Percentiles rank a stretch among this genome's conserved stretches.
These are phyloP conservation scores for Chaetomium fimeti DNA, from an alignment of 495 filamentous ascomycete genomes.

Conservation along the genomic window DNA sequence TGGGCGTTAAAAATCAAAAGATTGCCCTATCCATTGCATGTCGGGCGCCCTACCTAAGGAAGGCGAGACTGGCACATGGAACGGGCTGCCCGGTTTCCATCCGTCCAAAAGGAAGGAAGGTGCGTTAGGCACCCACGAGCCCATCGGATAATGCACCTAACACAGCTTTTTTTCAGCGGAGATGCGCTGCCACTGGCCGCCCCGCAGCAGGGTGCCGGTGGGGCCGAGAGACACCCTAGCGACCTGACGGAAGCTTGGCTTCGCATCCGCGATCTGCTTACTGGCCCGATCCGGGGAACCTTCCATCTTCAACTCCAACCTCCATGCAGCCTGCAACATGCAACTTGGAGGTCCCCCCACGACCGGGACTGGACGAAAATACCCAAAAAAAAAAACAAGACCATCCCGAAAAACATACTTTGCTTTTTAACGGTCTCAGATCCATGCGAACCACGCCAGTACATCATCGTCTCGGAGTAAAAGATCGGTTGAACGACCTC, in stretches of 20 bases:
- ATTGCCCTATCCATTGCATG: too few species aligned
- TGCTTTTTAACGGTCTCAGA: constrained; percentile 9
- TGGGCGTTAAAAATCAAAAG: too few species aligned
- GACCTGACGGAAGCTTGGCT: background rate
- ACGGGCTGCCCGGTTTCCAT: background rate
- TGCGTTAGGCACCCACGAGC: background rate
- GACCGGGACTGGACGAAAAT: background rate
- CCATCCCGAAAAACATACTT: background rate
- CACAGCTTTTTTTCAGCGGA: background rate
- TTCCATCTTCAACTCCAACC: constrained; percentile 4
- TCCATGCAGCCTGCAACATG: too few species aligned
- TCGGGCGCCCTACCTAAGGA: background rate
- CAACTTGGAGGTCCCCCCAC: background rate
- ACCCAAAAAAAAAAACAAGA: too few species aligned
- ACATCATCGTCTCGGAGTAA: constrained; percentile 1
- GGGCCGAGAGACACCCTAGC: background rate
- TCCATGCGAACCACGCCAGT: background rate
- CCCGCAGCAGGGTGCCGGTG: background rate
- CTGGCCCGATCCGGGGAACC: constrained; percentile 5
- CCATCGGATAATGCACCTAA: constrained; percentile 37
- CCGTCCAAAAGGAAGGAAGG: background rate
- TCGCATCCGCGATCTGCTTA: background rate
- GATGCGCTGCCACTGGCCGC: background rate
- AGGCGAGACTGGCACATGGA: background rate
- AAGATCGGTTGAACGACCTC: background rate